Conservation (phyloP, 805 yeast species). For the Candida caryicola region DNA sequence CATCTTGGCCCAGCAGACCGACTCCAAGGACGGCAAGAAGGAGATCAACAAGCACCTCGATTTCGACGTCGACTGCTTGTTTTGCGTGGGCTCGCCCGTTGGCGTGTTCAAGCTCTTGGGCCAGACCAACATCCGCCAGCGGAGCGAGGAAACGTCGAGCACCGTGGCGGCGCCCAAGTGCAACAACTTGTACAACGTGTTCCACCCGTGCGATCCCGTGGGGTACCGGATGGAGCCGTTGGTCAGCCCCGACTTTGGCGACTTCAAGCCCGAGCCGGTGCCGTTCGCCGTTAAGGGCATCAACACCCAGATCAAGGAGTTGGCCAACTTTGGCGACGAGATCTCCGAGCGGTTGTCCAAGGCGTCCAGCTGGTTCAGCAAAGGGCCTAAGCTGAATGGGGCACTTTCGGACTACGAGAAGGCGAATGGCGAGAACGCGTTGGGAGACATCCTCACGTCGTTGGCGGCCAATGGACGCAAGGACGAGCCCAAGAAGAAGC, state of each 20-base stretch:
- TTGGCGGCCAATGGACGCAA: conserved; percentile 17
- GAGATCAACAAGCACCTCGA: conserved; percentile 34
- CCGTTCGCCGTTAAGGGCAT: conserved; percentile 55
- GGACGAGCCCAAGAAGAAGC: conserved; percentile 16
- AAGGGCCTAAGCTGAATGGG: not conserved
- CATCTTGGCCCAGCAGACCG: conserved; percentile 52
- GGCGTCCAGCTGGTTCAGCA: conserved; percentile 37
- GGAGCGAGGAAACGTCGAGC: conserved; percentile 14
- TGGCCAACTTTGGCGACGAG: conserved; percentile 38
- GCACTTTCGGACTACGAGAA: conserved; percentile 12
- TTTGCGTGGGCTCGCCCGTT: conserved; percentile 86
- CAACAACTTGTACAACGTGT: conserved; percentile 71
- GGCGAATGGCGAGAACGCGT: conserved; percentile 33
- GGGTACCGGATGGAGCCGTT: conserved; percentile 89
- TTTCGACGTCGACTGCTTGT: conserved; percentile 72
- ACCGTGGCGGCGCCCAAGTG: conserved; percentile 50
- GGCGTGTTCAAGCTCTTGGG: conserved; percentile 81
- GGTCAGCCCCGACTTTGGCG: conserved; percentile 48
- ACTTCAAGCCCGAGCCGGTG: conserved; percentile 52
- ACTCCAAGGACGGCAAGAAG: conserved; percentile 27
- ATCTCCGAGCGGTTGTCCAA: conserved; percentile 31
- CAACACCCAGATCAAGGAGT: conserved; percentile 47
- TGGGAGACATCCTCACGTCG: conserved; percentile 39
- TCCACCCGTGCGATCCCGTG: conserved; percentile 90
- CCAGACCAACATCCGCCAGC: conserved; percentile 54